These are phyloP conservation scores for Caryopteris hybrid DNA, from an alignment of 305 asterid genomes.

Conservation along the genomic window DNA sequence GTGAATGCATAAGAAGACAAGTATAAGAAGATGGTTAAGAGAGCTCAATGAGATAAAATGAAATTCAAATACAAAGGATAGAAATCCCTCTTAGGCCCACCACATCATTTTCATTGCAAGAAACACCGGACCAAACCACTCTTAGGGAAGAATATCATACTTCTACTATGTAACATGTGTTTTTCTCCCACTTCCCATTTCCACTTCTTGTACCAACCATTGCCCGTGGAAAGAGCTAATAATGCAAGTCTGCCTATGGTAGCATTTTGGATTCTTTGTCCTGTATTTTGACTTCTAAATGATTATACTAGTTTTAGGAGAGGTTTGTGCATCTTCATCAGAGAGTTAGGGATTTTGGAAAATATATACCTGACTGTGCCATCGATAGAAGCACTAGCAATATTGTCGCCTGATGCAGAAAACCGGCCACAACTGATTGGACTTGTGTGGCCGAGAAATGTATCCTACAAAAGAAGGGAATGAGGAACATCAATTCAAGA, in stretches of 20 bases:
- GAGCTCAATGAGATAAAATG: not conserved
- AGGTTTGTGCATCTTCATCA: slow-evolving; percentile 6
- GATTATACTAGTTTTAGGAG: not conserved
- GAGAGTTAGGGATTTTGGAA: not conserved
- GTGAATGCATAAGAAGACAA: not conserved
- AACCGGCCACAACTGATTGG: slow-evolving; percentile 91
- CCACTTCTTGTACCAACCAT: not conserved
- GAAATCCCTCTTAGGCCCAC: not conserved
- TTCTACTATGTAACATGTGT: not conserved
- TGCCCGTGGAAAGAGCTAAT: not conserved
- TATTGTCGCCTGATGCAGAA: slow-evolving; percentile 93
- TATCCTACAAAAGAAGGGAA: slow-evolving; percentile 51
- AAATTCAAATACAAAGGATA: not conserved
- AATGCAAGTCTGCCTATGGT: not conserved
- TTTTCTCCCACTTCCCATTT: not conserved
- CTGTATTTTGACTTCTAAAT: not conserved
- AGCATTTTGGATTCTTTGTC: slow-evolving; percentile 3
- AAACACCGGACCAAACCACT: not conserved
- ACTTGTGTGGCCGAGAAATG: slow-evolving; percentile 96
- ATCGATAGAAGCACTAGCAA: slow-evolving; percentile 95
- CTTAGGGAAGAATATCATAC: not conserved
- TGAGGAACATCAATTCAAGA: slow-evolving; percentile 11
- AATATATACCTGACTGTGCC: slow-evolving; percentile 87
- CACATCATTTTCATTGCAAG: not conserved
- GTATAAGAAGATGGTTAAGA: not conserved